Evolutionary conservation across 352 stramenopile species (phyloP).

Genomic region (Globisporangium splendens): DNA sequence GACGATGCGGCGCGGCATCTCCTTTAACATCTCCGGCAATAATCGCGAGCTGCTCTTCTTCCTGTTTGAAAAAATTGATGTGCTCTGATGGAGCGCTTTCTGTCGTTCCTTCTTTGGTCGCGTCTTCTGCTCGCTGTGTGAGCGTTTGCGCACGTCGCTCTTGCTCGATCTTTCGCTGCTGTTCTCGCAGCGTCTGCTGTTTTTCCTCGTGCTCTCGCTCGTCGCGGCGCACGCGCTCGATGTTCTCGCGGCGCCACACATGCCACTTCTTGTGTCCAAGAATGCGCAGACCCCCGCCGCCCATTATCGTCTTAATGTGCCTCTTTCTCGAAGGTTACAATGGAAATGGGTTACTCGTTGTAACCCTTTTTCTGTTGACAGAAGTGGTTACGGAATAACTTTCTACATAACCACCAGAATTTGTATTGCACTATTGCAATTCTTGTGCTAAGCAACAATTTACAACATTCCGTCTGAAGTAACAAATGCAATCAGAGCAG

Average conservation of each 20-base stretch:
- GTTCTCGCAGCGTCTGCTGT: constrained; percentile 23
- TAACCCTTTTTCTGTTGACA: background rate
- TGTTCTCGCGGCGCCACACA: constrained; percentile 82
- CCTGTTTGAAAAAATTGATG: constrained; percentile 40
- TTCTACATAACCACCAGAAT: too few relatives aligned
- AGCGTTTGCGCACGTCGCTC: constrained; percentile 38
- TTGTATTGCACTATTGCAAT: too few relatives aligned
- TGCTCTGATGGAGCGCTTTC: constrained; percentile 10
- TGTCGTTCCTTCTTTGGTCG: background rate
- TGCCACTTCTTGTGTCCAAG: constrained; percentile 83
- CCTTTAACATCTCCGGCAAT: background rate
- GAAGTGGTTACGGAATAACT: too few relatives aligned
- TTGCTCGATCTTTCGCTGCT: constrained; percentile 27
- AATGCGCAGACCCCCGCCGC: constrained; percentile 60
- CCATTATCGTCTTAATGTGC: too few relatives aligned
- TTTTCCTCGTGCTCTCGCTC: constrained; percentile 43
- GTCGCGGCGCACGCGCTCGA: constrained; percentile 70
- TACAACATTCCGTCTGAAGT: too few relatives aligned
- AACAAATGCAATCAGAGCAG: too few relatives aligned
- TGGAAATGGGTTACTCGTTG: too few relatives aligned
- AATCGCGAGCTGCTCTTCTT: constrained; percentile 15
- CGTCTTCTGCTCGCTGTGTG: background rate
- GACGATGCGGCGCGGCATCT: background rate
- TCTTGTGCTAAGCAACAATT: too few relatives aligned
- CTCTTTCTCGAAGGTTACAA: background rate